Evolutionary conservation across 805 yeast genomes (phyloP).

Genomic region (Allodekkera sacchari): DNA sequence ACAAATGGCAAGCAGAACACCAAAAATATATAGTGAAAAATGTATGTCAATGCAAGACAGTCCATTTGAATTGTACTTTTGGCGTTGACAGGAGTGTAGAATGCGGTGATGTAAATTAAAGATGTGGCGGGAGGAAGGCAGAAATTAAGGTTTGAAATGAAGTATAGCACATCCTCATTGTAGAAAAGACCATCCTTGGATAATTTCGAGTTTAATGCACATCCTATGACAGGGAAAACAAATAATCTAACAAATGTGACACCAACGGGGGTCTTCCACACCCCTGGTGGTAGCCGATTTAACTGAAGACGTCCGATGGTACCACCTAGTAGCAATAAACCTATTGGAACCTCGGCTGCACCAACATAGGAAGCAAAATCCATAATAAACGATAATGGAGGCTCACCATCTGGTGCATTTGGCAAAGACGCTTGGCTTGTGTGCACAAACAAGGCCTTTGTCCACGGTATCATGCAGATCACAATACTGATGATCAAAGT

Average conservation of each 20-base stretch:
- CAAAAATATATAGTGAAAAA: slow-evolving; percentile 65
- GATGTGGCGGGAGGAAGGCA: slow-evolving; percentile 87
- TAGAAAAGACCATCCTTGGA: slow-evolving; percentile 56
- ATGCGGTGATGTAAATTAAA: slow-evolving; percentile 81
- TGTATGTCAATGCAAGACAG: slow-evolving; percentile 67
- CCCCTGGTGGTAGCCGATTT: slow-evolving; percentile 54
- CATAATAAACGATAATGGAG: slow-evolving; percentile 79
- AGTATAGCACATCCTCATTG: slow-evolving; percentile 50
- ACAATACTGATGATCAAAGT: slow-evolving; percentile 57
- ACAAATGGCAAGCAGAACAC: slow-evolving; percentile 67
- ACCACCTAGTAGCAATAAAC: slow-evolving; percentile 75
- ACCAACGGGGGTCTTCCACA: slow-evolving; percentile 56
- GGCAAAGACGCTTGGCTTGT: slow-evolving; percentile 43
- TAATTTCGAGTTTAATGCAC: slow-evolving; percentile 56
- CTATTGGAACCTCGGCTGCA: slow-evolving; percentile 82
- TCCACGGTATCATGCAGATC: slow-evolving; percentile 82
- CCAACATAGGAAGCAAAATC: slow-evolving; percentile 77
- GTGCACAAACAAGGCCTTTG: slow-evolving; percentile 57
- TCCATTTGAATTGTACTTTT: slow-evolving; percentile 65
- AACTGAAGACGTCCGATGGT: slow-evolving; percentile 72
- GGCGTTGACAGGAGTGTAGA: slow-evolving; percentile 61
- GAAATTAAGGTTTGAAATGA: slow-evolving; percentile 66
- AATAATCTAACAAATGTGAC: slow-evolving; percentile 53
- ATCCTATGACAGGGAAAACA: slow-evolving; percentile 73
- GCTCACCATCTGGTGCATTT: slow-evolving; percentile 76